Evolutionary conservation across 1,284 basidiomycete species (phyloP).

Genomic region (Cryptococcus floricola): DNA sequence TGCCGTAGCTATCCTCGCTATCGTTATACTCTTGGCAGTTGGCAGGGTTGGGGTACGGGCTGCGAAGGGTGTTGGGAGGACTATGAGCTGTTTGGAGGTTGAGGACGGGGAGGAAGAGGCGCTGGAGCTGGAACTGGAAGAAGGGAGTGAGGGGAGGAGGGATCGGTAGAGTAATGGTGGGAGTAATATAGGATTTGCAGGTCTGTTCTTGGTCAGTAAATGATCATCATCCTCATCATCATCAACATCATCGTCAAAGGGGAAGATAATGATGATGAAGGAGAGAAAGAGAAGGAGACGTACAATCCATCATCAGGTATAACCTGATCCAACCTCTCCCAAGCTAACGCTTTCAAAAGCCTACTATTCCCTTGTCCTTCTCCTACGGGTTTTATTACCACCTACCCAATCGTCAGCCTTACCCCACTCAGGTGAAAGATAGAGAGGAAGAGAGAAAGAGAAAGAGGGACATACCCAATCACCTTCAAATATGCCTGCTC

Average conservation of each 20-base stretch:
- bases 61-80: constrained; percentile 48
- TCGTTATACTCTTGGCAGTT: constrained; percentile 65
- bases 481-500: constrained; percentile 71
- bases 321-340: constrained; percentile 51
- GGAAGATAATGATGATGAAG: no score
- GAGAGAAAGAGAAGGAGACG: constrained; percentile 11
- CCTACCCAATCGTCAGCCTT: neutral
- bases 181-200: constrained; percentile 60
- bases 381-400: constrained; percentile 35
- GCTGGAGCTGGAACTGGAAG: neutral
- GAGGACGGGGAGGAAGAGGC: no score
- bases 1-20: constrained; percentile 80
- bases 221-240: no score
- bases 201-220: constrained; percentile 12
- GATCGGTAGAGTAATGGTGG: constrained; percentile 34
- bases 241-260: no score
- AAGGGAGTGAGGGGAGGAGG: constrained; percentile 20
- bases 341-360: constrained; percentile 59
- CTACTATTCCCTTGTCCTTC: constrained; percentile 19
- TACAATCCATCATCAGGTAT: constrained; percentile 25
- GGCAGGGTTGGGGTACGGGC: constrained; percentile 61
- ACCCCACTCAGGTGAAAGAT: neutral
- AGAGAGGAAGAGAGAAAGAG: constrained; percentile 2
- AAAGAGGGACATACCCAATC: constrained; percentile 68
- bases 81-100: constrained; percentile 16